Base-by-base conservation (phyloP, 306 rosid genomes). In the Rosa lucieae region DNA sequence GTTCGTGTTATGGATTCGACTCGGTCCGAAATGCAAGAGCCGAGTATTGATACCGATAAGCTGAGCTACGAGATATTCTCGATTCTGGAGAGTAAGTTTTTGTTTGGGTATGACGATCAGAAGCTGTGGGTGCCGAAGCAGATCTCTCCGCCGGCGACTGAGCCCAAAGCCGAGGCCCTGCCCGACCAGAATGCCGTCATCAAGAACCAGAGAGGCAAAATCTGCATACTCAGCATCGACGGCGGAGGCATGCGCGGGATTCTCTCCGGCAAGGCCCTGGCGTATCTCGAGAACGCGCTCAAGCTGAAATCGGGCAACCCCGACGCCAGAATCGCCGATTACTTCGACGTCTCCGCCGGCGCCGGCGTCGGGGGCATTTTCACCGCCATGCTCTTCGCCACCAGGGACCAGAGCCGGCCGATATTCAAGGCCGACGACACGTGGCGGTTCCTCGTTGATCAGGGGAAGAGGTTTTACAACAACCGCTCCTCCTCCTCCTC, bases 51-150 rank as follows among this genome's bases (percentile, higher is more conserved):
- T 61, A 93, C 97, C 4, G 99, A 96, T 88, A 96, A 96, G 88
- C 91, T 96, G 2, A 96, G 98, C 83, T 96, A 96, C 75, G 99
- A 96, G 84, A 96, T 96, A 74, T 96, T 96, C 85, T 96, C 99
- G 49, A 93, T 96, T 72, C 89, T 96, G 18, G 99, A 96, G 86
- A 91, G 89, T 82, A 96, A 96, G 78, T 96, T 93, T 43, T 91
- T 96, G 48, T 96, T 96, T n/a, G 99, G 99, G 9, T 96, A 96
- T 58, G 99, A 96, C 5, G 94, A 93, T 70, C 98, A 93, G 43
- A 93, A 93, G 78, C 92, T 96, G 35, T 96, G 99, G 99, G 84
- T 96, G 15, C 98, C 99, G 20, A 93, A 90, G 37, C 97, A 83
- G 70, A 78, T 92, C 82, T 87, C 92, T 68, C 80, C 86, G 23